These are phyloP conservation scores for Spatholobus suberectus DNA, from an alignment of 306 rosid genomes.

Conservation along the genomic window DNA sequence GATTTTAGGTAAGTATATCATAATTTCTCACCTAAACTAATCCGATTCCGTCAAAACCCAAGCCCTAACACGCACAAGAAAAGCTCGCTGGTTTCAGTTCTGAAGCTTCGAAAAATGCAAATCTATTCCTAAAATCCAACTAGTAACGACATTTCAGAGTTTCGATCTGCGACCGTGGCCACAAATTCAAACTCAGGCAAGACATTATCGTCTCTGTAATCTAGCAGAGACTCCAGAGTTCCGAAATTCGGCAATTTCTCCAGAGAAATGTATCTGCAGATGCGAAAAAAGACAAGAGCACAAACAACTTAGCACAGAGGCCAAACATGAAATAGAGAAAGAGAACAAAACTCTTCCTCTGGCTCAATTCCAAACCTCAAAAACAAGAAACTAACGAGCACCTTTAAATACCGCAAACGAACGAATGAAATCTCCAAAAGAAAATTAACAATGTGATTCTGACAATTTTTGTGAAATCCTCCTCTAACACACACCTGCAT, in stretches of 20 bases:
- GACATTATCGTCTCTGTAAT: too few species aligned
- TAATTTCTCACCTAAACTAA: slow-evolving; percentile 62
- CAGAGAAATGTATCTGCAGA: slow-evolving; percentile 53
- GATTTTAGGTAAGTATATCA: slow-evolving; percentile 35
- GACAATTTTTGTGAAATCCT: slow-evolving; percentile 23
- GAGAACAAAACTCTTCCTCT: slow-evolving; percentile 24
- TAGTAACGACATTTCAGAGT: slow-evolving; percentile 49
- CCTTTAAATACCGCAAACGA: slow-evolving; percentile 35
- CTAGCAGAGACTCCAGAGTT: slow-evolving; percentile 39
- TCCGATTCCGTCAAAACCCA: slow-evolving; percentile 44
- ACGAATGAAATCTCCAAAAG: slow-evolving; percentile 38
- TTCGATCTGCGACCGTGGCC: slow-evolving; percentile 42
- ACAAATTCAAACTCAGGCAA: slow-evolving; percentile 19
- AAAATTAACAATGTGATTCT: slow-evolving; percentile 22
- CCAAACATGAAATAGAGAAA: slow-evolving; percentile 37
- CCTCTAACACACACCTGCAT: slow-evolving; percentile 45
- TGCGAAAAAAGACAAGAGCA: neutral
- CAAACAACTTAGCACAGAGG: slow-evolving; percentile 24
- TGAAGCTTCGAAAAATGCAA: slow-evolving; percentile 50
- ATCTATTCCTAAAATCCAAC: slow-evolving; percentile 42
- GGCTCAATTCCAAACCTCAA: slow-evolving; percentile 28
- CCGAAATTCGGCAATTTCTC: slow-evolving; percentile 36
- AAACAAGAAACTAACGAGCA: slow-evolving; percentile 21
- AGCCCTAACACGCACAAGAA: neutral
- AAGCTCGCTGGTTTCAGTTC: slow-evolving; percentile 37